These are phyloP conservation scores for Starmerella ratchasimensis DNA, from an alignment of 805 yeast genomes.

Conservation along the genomic window DNA sequence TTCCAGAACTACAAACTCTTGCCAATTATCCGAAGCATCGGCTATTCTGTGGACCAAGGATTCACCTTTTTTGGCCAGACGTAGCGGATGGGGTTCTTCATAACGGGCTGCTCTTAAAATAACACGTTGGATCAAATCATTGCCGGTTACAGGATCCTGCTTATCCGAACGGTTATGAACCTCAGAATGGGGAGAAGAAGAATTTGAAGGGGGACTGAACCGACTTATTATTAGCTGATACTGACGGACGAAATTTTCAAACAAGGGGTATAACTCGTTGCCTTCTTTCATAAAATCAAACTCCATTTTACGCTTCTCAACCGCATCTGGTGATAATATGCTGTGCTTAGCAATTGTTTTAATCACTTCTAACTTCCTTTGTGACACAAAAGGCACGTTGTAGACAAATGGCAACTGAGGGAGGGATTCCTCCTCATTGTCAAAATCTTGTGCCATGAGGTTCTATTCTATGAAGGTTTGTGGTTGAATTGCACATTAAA, in stretches of 20 bases:
- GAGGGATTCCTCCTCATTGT: too few species aligned
- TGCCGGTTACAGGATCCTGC: background rate
- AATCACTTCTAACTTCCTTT: slow-evolving; percentile 52
- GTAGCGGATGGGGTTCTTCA: too few species aligned
- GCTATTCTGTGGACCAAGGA: too few species aligned
- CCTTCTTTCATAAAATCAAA: slow-evolving; percentile 50
- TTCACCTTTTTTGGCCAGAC: too few species aligned
- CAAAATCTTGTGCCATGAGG: too few species aligned
- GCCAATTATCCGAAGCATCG: too few species aligned
- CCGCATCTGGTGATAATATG: slow-evolving; percentile 42
- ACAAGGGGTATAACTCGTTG: slow-evolving; percentile 50
- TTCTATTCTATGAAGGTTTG: too few species aligned
- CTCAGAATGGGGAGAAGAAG: too few species aligned
- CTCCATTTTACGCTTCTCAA: slow-evolving; percentile 32
- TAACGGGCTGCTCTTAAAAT: too few species aligned
- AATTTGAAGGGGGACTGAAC: too few species aligned
- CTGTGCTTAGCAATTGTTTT: slow-evolving; percentile 59
- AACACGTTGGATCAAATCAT: background rate
- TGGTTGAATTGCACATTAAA: too few species aligned
- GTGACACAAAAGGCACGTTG: slow-evolving; percentile 33
- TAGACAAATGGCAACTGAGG: slow-evolving; percentile 8
- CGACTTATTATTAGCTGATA: slow-evolving; percentile 34
- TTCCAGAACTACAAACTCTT: slow-evolving; percentile 59
- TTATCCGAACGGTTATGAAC: too few species aligned
- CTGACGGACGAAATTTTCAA: slow-evolving; percentile 38